phyloP scores from a whole-genome alignment of 768 basidiomycete species.

The Cyclocybe cylindracea region DNA sequence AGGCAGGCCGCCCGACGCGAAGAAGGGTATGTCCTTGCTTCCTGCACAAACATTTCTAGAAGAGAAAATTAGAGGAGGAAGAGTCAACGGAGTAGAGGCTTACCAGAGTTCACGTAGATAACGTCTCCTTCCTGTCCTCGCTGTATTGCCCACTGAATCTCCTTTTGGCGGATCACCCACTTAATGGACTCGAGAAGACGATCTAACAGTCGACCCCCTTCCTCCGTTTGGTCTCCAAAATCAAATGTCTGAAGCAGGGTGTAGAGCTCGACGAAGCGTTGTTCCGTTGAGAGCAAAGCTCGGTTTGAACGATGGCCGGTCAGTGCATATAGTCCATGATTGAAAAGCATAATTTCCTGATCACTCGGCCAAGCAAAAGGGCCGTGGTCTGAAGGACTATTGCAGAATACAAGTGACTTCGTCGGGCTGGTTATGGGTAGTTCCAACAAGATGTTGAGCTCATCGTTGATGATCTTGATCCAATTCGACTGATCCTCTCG shows the following conservation, averaged over 20 bases:
- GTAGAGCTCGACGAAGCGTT: no score
- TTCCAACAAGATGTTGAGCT: slow-evolving; percentile 1
- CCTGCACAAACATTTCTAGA: slow-evolving; percentile 12
- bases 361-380: no score
- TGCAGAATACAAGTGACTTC: slow-evolving; percentile 2
- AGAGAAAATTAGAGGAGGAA: background rate
- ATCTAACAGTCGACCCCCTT: background rate
- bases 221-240: background rate
- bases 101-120: slow-evolving; percentile 15
- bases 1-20: background rate
- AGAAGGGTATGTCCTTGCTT: background rate
- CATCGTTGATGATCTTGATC: slow-evolving; percentile 1
- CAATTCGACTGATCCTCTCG: background rate
- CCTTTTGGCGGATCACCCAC: slow-evolving; percentile 10
- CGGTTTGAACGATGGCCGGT: no score
- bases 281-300: no score
- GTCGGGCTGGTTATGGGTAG: background rate
- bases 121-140: background rate
- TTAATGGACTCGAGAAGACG: slow-evolving; percentile 4
- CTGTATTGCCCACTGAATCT: slow-evolving; percentile 17
- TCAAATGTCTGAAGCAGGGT: slow-evolving; percentile 3
- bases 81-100: background rate
- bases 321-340: background rate
- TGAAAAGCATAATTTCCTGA: background rate
- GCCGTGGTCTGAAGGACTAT: slow-evolving; percentile 1